Evolutionary conservation across 441 rosid species (phyloP), one percentile per base, ranked within the genome.

Genomic region (Adansonia rubrostipa): DNA sequence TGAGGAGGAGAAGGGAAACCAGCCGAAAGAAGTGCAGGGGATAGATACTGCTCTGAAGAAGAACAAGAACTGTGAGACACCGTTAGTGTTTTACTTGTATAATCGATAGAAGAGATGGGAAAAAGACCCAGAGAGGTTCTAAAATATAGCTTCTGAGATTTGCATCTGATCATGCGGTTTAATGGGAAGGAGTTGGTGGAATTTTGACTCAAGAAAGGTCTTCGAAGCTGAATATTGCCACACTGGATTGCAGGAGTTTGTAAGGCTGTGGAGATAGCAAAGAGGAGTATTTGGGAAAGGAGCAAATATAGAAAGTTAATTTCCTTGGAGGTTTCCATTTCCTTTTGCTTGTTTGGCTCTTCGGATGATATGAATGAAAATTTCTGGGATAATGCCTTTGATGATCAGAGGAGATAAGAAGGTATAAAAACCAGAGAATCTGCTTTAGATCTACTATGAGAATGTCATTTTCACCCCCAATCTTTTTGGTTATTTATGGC

Each of bases 51-150:
- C 6, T 14, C 19, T 2, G 84, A 81, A 57, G 89, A 74, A 70
- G 88, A 83, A 50, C 82, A 75, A 33, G 84, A 77, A 73, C 82
- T 69, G 70, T 82, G 86, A 79, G 87, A 77, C 68, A 87, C 69
- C 56, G 79, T 80, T 33, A 85, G 77, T 61, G 86, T 76, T 84
- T 79, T 90, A 3, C 72, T 70, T 45, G 82, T 11, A 80, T 86
- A 86, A 76, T 88, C 80, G 20, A 90, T 71, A 45, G 89, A 83
- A 54, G 91, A 86, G 68, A 86, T 80, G 42, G 75, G 86, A 20
- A 83, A 83, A 80, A 81, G 85, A 28, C 91, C 92, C 0, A 78
- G 42, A 80, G 91, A 84, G 61, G 89, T 88, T 85, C 88, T 84
- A 14, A 89, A 84, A 73, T 85, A 89, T 24, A 86, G 84, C 42